These are phyloP conservation scores for Leucocoprinus gongylophorus DNA, from an alignment of 1,284 basidiomycete species.

Conservation along the genomic window DNA sequence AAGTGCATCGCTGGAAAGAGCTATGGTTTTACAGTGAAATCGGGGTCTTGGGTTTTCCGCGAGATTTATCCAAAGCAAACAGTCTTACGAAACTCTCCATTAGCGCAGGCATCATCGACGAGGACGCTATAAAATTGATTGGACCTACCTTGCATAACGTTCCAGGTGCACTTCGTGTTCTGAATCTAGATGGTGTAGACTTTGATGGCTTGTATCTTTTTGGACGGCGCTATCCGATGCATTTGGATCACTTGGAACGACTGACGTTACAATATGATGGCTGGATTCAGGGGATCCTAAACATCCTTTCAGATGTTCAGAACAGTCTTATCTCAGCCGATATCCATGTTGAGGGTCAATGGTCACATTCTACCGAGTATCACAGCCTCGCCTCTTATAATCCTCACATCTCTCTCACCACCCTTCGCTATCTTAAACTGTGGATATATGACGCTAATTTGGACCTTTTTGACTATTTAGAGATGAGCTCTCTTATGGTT, in stretches of 20 bases:
- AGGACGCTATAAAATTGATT: not conserved
- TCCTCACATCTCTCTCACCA: not conserved
- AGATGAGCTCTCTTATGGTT: not conserved
- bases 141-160: not conserved
- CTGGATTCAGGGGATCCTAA: not conserved
- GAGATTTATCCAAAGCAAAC: not conserved
- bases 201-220: not conserved
- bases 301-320: not conserved
- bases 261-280: not conserved
- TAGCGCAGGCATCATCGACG: not conserved
- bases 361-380: not conserved
- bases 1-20: not conserved
- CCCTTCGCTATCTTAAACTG: not conserved
- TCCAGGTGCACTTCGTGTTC: not conserved
- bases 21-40: slow-evolving; percentile 1
- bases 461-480: not conserved
- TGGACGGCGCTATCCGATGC: not conserved
- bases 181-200: not conserved
- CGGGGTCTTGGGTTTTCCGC: not conserved
- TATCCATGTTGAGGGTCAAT: not conserved
- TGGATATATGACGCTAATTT: not conserved
- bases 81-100: not conserved
- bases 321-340: not conserved
- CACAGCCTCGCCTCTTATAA: not conserved
- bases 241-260: not conserved